Percentiles rank a stretch among this genome's conserved stretches.
Conservation (phyloP, 371 early-diverging fungal species). For the Apophysomyces elegans region DNA sequence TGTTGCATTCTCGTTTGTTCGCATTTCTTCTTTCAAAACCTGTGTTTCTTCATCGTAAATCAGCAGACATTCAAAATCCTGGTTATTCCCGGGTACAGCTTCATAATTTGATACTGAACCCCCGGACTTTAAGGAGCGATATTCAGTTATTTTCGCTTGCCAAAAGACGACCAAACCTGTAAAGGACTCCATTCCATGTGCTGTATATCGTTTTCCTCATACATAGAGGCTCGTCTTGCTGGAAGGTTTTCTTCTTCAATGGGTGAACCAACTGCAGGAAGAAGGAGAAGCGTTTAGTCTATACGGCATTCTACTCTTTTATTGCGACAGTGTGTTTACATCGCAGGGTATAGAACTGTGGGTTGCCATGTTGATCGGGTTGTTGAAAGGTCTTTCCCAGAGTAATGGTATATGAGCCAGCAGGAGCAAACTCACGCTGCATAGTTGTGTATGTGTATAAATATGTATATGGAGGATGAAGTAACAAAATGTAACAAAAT, state of each 20-base stretch:
- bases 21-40: neutral
- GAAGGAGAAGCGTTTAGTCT: neutral
- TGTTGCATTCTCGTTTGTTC: neutral
- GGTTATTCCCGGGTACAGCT: neutral
- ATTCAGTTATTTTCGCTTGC: neutral
- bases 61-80: neutral
- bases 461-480: neutral
- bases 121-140: neutral
- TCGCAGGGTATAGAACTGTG: conserved; percentile 6
- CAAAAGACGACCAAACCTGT: neutral
- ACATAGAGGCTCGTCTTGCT: conserved; percentile 3
- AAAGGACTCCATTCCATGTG: conserved; percentile 6
- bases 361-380: conserved; percentile 1
- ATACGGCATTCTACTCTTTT: too few species aligned
- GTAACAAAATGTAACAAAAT: neutral
- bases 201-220: neutral
- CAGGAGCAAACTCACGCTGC: conserved; percentile 7
- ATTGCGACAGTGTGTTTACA: neutral
- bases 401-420: conserved; percentile 8
- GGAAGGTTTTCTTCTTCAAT: conserved; percentile 1
- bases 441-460: neutral
- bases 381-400: conserved; percentile 5
- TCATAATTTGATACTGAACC: neutral
- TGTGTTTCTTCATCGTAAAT: conserved; percentile 6
- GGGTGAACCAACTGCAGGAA: neutral